Evolutionary conservation across 306 rosid species (phyloP).

Genomic region (Cicer bijugum): DNA sequence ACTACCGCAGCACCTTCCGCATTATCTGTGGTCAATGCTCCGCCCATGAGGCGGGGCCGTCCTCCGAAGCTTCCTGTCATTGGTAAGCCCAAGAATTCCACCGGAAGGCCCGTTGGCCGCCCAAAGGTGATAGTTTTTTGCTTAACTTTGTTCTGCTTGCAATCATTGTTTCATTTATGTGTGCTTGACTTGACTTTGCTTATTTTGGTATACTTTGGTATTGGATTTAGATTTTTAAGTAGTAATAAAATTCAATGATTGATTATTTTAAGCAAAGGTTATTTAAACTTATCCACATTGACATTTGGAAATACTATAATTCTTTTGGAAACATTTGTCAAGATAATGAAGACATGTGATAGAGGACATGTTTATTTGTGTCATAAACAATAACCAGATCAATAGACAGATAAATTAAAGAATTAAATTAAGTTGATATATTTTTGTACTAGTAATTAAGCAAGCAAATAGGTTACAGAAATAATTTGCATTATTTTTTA

Average conservation of each 20-base stretch:
- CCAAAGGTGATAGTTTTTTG: conserved; percentile 59
- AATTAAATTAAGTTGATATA: too few relatives aligned
- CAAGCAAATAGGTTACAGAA: background rate
- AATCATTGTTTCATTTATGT: conserved; percentile 8
- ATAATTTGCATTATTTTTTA: background rate
- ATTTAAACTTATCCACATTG: background rate
- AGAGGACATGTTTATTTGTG: background rate
- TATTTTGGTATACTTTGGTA: background rate
- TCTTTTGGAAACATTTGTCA: conserved; percentile 1
- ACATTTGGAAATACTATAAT: background rate
- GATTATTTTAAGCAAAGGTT: background rate
- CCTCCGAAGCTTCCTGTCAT: conserved; percentile 42
- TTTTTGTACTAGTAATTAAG: background rate
- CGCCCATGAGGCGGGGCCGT: conserved; percentile 27
- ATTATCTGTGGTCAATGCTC: too few relatives aligned
- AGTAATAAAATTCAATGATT: too few relatives aligned
- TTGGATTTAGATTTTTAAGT: background rate
- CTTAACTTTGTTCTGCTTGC: background rate
- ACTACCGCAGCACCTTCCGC: background rate
- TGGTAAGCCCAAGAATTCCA: conserved; percentile 35
- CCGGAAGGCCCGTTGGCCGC: conserved; percentile 65
- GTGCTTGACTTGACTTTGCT: background rate
- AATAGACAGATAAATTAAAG: too few relatives aligned
- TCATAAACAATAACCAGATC: background rate
- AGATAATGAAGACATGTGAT: background rate